phyloP scores from a whole-genome alignment of 768 basidiomycete species.

The Amylocystis lapponica region DNA sequence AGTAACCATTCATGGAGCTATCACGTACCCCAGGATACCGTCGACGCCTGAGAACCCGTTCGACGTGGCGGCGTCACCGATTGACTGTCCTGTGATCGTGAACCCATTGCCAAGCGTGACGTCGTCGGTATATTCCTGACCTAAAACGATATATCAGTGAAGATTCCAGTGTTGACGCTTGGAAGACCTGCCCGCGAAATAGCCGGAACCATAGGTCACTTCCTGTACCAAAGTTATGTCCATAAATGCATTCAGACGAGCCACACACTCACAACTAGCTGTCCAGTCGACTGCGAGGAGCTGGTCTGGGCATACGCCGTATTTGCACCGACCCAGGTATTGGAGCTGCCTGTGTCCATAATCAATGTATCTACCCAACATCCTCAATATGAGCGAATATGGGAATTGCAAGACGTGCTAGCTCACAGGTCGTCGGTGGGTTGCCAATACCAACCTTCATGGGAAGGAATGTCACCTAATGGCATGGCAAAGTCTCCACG shows the following conservation, averaged over 20 bases:
- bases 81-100: constrained; percentile 23
- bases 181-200: constrained; percentile 33
- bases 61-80: constrained; percentile 30
- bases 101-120: constrained; percentile 34
- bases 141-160: constrained; percentile 10
- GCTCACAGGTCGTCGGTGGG: constrained; percentile 37
- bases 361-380: constrained; percentile 35
- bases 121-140: constrained; percentile 27
- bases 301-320: constrained; percentile 36
- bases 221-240: constrained; percentile 22
- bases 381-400: no score
- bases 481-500: no score
- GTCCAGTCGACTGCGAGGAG: constrained; percentile 33
- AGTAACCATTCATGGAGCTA: constrained; percentile 17
- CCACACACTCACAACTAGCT: constrained; percentile 22
- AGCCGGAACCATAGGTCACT: constrained; percentile 48
- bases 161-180: constrained; percentile 16
- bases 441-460: constrained; percentile 42
- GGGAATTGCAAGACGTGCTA: no score
- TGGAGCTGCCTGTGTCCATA: constrained; percentile 50
- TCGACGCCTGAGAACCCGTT: constrained; percentile 28
- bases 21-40: constrained; percentile 32
- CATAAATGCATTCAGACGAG: constrained; percentile 11
- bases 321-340: constrained; percentile 53
- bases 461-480: background rate